Conservation (phyloP, 192 early-diverging fungal genomes). For the Chytriomyces confervae region DNA sequence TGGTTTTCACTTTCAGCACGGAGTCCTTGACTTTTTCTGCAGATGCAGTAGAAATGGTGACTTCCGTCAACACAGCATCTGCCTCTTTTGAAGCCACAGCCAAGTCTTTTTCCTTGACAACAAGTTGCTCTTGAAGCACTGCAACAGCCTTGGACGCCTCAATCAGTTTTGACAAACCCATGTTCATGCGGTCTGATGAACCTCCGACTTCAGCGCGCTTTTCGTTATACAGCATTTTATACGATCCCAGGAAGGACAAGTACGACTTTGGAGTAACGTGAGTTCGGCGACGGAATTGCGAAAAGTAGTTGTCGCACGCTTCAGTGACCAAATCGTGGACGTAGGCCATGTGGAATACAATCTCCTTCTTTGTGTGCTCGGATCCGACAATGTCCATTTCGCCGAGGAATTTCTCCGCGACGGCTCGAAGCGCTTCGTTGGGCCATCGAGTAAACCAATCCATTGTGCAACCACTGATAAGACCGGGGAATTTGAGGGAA, state of each 20-base stretch:
- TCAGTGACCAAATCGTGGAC: slow-evolving; percentile 68
- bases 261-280: slow-evolving; percentile 72
- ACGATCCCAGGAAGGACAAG: slow-evolving; percentile 64
- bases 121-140: slow-evolving; percentile 65
- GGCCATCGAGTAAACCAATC: slow-evolving; percentile 72
- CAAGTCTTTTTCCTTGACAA: slow-evolving; percentile 70
- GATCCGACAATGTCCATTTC: slow-evolving; percentile 64
- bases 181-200: slow-evolving; percentile 69
- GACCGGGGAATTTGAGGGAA: slow-evolving; percentile 69
- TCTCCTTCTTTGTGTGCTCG: slow-evolving; percentile 63
- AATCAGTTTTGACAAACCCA: slow-evolving; percentile 66
- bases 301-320: slow-evolving; percentile 67
- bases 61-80: slow-evolving; percentile 64
- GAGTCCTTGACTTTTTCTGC: slow-evolving; percentile 73
- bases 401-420: slow-evolving; percentile 65
- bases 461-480: slow-evolving; percentile 68
- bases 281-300: slow-evolving; percentile 64
- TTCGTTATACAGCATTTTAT: slow-evolving; percentile 56
- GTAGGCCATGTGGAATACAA: slow-evolving; percentile 67
- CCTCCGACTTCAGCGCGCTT: slow-evolving; percentile 64
- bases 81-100: slow-evolving; percentile 64
- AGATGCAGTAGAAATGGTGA: slow-evolving; percentile 59
- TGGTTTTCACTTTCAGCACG: slow-evolving; percentile 68
- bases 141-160: slow-evolving; percentile 69
- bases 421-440: slow-evolving; percentile 59